These are phyloP conservation scores for Microcera coccophila DNA, from an alignment of 2,329 filamentous ascomycete genomes.

Conservation along the genomic window DNA sequence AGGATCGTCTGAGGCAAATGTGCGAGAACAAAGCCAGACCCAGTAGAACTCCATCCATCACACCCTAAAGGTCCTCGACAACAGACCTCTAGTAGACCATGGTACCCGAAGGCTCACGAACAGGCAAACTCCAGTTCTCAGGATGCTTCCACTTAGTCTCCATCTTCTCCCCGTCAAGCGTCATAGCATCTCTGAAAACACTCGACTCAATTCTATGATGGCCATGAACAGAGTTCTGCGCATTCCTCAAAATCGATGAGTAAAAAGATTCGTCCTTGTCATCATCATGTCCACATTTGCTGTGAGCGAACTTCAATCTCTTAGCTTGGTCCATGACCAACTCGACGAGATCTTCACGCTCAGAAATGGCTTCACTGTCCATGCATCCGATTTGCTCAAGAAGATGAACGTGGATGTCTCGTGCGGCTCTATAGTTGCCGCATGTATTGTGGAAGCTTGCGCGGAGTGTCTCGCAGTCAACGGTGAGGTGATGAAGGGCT, in stretches of 20 bases:
- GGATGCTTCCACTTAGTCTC: too few species aligned
- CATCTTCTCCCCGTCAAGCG: too few species aligned
- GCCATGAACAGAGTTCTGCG: not conserved
- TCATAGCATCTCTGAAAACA: too few species aligned
- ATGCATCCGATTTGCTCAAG: conserved; percentile 6
- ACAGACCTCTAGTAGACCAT: too few species aligned
- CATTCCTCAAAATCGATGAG: conserved; percentile 3
- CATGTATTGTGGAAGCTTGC: conserved; percentile 13
- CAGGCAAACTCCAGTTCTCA: too few species aligned
- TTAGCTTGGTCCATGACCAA: conserved; percentile 6
- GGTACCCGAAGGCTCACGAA: too few species aligned
- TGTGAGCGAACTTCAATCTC: conserved; percentile 7
- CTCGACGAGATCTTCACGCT: conserved; percentile 1
- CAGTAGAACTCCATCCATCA: too few species aligned
- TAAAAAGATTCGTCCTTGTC: conserved; percentile 10
- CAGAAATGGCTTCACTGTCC: conserved; percentile 1
- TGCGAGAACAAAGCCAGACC: too few species aligned
- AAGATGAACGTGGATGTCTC: conserved; percentile 8
- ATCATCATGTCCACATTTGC: conserved; percentile 2
- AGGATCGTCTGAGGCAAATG: too few species aligned
- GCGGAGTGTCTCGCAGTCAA: conserved; percentile 9
- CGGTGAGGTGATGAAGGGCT: conserved; percentile 6
- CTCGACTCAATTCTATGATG: not conserved
- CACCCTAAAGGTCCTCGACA: too few species aligned
- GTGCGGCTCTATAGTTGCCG: conserved; percentile 8